Evolutionary conservation across 768 basidiomycete species (phyloP).

Genomic region (Lyophyllum decastes): DNA sequence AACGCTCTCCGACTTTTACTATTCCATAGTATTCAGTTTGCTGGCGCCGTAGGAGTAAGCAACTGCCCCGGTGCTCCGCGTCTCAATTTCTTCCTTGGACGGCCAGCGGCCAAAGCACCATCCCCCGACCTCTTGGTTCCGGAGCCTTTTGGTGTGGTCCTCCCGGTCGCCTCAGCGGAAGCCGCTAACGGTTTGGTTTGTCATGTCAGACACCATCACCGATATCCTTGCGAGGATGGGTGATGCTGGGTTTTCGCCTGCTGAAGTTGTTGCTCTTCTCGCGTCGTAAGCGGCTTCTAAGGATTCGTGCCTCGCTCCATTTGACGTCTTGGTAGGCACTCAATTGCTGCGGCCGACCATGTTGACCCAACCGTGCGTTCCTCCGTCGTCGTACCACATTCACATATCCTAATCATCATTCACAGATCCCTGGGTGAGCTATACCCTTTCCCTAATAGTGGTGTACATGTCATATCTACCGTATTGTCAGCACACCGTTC

Average conservation of each 20-base stretch:
- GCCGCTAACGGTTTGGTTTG: not conserved
- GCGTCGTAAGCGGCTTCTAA: conserved; percentile 26
- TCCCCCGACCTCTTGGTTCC: conserved; percentile 31
- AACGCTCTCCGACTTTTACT: not conserved
- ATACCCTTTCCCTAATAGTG: not conserved
- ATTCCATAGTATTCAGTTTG: conserved; percentile 41
- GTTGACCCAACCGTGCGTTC: conserved; percentile 27
- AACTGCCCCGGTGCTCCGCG: conserved; percentile 49
- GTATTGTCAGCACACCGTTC: conserved; percentile 32
- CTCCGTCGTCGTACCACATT: conserved; percentile 1
- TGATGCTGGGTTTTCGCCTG: conserved; percentile 35
- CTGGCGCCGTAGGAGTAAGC: conserved; percentile 41
- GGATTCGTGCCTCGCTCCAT: not conserved
- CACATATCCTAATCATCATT: not conserved
- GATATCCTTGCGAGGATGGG: conserved; percentile 33
- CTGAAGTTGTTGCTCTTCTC: conserved; percentile 38
- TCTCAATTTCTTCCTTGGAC: conserved; percentile 40
- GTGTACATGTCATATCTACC: not conserved
- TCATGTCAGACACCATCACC: conserved; percentile 26
- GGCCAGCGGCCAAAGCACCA: conserved; percentile 31
- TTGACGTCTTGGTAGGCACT: conserved; percentile 14
- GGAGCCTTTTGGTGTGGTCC: conserved; percentile 22
- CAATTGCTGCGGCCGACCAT: conserved; percentile 30
- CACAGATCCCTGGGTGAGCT: conserved; percentile 22
- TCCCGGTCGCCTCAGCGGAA: not conserved